phyloP scores from a whole-genome alignment of 305 asterid species.

The Rubia balearica region DNA sequence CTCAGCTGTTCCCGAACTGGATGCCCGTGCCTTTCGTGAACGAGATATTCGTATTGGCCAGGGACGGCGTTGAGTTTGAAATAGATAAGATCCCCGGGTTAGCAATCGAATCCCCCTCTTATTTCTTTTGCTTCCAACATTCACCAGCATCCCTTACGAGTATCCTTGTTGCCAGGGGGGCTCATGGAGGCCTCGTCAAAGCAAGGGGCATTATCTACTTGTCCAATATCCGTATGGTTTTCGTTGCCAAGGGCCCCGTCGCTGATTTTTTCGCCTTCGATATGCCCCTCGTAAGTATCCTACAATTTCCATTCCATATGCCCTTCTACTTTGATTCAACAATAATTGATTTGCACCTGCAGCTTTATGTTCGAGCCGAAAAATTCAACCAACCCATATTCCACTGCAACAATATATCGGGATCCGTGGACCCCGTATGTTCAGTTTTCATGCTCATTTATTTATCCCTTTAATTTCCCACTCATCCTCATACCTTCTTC shows the following conservation, averaged over 20 bases:
- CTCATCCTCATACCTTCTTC: slow-evolving; percentile 42
- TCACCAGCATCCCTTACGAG: no score
- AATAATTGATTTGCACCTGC: slow-evolving; percentile 21
- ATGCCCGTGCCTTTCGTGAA: slow-evolving; percentile 90
- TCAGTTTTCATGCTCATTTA: background rate
- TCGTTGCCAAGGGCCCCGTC: slow-evolving; percentile 56
- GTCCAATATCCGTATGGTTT: slow-evolving; percentile 89
- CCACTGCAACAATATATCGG: slow-evolving; percentile 88
- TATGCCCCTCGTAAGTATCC: slow-evolving; percentile 74
- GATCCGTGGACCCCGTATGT: slow-evolving; percentile 86
- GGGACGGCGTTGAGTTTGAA: slow-evolving; percentile 93
- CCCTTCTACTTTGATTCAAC: no score
- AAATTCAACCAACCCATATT: slow-evolving; percentile 90
- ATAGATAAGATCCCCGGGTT: slow-evolving; percentile 90
- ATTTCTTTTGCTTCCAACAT: no score
- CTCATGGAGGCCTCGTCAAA: slow-evolving; percentile 67
- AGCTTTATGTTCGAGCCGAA: slow-evolving; percentile 77
- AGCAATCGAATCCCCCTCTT: background rate
- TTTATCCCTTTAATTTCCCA: background rate
- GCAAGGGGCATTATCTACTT: slow-evolving; percentile 80
- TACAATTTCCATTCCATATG: background rate
- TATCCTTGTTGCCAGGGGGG: slow-evolving; percentile 19
- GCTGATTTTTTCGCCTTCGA: slow-evolving; percentile 66
- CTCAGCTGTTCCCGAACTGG: slow-evolving; percentile 77
- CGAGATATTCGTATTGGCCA: slow-evolving; percentile 79